Conservation (phyloP, 257 asterid species). For the Solanum paucissectum region DNA sequence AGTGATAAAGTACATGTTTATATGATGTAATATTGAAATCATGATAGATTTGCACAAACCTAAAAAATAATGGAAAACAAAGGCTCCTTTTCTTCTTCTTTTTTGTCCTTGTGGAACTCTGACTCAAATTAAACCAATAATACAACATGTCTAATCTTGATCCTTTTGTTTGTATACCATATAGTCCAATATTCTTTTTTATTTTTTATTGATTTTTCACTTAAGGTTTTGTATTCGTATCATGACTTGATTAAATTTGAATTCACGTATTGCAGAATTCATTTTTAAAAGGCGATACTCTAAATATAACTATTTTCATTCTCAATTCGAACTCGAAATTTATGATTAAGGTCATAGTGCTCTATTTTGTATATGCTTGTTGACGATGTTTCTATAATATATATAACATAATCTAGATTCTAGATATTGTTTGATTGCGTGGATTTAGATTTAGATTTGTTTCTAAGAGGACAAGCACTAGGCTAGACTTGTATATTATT, state of each 20-base stretch:
- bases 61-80: neutral
- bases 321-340: neutral
- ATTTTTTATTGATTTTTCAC: neutral
- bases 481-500: neutral
- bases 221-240: rapidly evolving
- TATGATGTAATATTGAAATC: neutral
- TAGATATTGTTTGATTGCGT: neutral
- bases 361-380: neutral
- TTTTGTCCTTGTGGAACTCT: neutral
- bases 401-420: neutral
- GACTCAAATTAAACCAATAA: neutral
- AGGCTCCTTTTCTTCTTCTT: neutral
- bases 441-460: neutral
- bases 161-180: neutral
- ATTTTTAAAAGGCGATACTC: neutral
- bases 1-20: neutral
- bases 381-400: neutral
- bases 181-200: neutral
- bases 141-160: neutral
- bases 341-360: neutral
- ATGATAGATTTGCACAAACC: neutral
- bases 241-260: neutral
- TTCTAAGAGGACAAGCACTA: neutral
- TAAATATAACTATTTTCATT: neutral
- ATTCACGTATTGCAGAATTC: rapidly evolving